phyloP scores from a whole-genome alignment of 371 early-diverging fungal species.

The Circinella umbellata region DNA sequence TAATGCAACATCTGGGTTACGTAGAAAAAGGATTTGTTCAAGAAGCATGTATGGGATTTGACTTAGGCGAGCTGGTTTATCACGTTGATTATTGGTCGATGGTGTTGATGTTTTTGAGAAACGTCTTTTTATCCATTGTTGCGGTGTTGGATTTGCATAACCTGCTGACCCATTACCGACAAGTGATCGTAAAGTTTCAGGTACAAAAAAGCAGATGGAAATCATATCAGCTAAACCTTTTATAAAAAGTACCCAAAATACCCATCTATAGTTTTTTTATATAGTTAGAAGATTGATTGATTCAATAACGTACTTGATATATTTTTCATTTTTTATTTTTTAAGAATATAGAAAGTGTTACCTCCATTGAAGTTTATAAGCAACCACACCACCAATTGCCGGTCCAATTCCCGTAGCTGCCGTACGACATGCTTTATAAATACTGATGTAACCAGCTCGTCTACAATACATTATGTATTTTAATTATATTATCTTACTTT shows the following conservation, averaged over 20 bases:
- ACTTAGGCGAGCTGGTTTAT: too few species aligned
- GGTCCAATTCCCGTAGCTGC: slow-evolving; percentile 52
- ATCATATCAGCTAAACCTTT: slow-evolving; percentile 47
- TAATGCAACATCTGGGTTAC: slow-evolving; percentile 31
- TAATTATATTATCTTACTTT: too few species aligned
- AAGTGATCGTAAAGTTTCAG: slow-evolving; percentile 59
- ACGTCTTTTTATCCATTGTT: slow-evolving; percentile 15
- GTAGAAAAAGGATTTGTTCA: slow-evolving; percentile 27
- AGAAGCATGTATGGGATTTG: slow-evolving; percentile 3
- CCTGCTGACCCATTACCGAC: slow-evolving; percentile 31
- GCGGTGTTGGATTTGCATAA: slow-evolving; percentile 27
- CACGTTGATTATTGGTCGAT: background rate
- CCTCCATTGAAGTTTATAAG: slow-evolving; percentile 13
- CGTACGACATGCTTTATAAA: slow-evolving; percentile 46
- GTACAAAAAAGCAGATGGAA: slow-evolving; percentile 53
- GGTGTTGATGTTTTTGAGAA: background rate
- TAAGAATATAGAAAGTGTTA: background rate
- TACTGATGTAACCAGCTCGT: slow-evolving; percentile 56
- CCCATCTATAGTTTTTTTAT: slow-evolving; percentile 20
- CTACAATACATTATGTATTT: slow-evolving; percentile 2
- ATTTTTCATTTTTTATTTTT: background rate
- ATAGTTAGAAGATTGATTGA: background rate
- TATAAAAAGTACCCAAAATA: slow-evolving; percentile 58
- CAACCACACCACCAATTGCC: slow-evolving; percentile 25
- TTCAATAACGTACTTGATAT: background rate